Evolutionary conservation across 2,329 filamentous ascomycete species (phyloP).

Genomic region (Xylariomycetidae sp.): DNA sequence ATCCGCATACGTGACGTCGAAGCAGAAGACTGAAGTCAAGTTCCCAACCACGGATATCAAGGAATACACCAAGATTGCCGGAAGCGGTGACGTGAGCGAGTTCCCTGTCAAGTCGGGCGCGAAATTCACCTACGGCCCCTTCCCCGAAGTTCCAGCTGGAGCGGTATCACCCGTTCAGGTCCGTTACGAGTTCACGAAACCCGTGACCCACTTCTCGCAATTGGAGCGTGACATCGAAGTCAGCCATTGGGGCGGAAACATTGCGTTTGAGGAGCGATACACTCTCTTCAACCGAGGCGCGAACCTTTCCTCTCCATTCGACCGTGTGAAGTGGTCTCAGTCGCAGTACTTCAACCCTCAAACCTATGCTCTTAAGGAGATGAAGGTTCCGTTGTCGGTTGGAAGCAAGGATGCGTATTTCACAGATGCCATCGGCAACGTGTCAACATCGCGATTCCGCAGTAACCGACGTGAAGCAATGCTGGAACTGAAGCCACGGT

Average conservation of each 20-base stretch:
- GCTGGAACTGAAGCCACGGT: slow-evolving; percentile 86
- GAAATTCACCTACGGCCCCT: slow-evolving; percentile 86
- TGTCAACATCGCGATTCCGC: slow-evolving; percentile 87
- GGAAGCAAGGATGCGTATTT: slow-evolving; percentile 89
- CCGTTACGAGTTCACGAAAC: slow-evolving; percentile 93
- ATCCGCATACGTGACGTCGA: slow-evolving; percentile 76
- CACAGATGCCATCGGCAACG: slow-evolving; percentile 92
- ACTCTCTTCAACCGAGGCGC: slow-evolving; percentile 83
- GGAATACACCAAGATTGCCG: slow-evolving; percentile 73
- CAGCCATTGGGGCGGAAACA: slow-evolving; percentile 95
- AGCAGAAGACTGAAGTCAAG: slow-evolving; percentile 98
- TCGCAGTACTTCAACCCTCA: slow-evolving; percentile 70
- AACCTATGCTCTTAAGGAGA: slow-evolving; percentile 71
- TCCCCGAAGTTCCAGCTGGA: slow-evolving; percentile 74
- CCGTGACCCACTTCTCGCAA: slow-evolving; percentile 69
- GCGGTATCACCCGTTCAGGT: slow-evolving; percentile 67
- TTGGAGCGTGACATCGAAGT: slow-evolving; percentile 91
- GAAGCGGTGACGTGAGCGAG: slow-evolving; percentile 52
- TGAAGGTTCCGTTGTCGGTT: slow-evolving; percentile 71
- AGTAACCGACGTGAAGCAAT: slow-evolving; percentile 70
- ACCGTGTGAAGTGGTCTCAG: slow-evolving; percentile 69
- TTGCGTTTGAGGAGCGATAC: slow-evolving; percentile 92
- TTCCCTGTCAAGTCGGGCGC: slow-evolving; percentile 76
- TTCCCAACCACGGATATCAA: slow-evolving; percentile 71
- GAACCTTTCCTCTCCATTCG: slow-evolving; percentile 66